Base-by-base conservation (phyloP, 2,329 filamentous ascomycete species). In the Epichloe bromicola region DNA sequence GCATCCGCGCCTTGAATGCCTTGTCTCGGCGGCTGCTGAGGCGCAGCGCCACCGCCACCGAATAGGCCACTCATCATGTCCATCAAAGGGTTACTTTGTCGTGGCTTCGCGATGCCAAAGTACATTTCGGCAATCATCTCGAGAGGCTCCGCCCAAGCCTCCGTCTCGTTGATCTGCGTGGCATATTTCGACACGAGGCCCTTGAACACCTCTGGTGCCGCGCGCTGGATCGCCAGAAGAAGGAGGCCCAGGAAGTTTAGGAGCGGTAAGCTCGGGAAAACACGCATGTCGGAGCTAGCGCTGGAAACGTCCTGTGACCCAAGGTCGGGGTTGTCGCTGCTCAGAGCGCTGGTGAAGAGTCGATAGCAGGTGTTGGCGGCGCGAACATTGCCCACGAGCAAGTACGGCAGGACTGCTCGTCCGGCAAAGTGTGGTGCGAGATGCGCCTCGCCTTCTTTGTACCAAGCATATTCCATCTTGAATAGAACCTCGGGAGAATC, bases 21-120 rank as follows among this genome's bases (percentile, higher is more conserved):
- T n/a, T 70, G 69, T 52, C 68, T 70, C 54, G 66, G 68, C 41
- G 61, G 58, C 51, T 59, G 65, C 53, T 61, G 64, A 54, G 62
- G 57, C n/a, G 76, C 59, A 15, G 57, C 74, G 26, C 75, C 78
- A 6, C 82, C 84, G 19, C 88, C 88, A 46, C 90, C 90, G 62
- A 98, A 86, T 75, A 98, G 80, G 55, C 82, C 90, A 46, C 89
- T 90, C 86, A 98, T 94, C 90, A 98, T 97, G 65, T 98, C 93
- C 69, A 97, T 81, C 67, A 98, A 73, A 3, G 90, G 90, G 67
- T 97, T 97, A 56, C 84, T 86, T 72, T 95, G 88, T 61, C 85
- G 79, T 45, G 90, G 91, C 63, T 89, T 84, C 71, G 83, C 80
- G 65, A 98, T 94, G 37, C 83, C 83, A 70, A 98, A 98, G 73